Conservation (phyloP, 2,329 filamentous ascomycete genomes). For the Fusarium sacchari region DNA sequence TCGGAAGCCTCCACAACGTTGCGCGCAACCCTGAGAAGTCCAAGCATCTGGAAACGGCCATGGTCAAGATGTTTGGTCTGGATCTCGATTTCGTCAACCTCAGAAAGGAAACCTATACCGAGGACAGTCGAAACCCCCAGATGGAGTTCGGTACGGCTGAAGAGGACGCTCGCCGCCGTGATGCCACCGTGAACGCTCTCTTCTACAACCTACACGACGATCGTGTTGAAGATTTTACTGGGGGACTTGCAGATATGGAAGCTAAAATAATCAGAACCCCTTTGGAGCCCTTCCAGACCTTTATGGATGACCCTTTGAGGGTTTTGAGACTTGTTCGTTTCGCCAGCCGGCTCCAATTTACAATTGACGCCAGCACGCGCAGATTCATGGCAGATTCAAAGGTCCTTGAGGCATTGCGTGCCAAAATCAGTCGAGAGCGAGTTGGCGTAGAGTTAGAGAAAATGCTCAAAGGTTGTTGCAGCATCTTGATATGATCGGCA, state of each 20-base stretch:
- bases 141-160: slow-evolving; percentile 94
- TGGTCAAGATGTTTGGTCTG: slow-evolving; percentile 83
- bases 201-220: slow-evolving; percentile 92
- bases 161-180: slow-evolving; percentile 88
- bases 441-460: slow-evolving; percentile 90
- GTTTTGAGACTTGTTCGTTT: slow-evolving; percentile 90
- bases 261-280: slow-evolving; percentile 82
- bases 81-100: slow-evolving; percentile 96
- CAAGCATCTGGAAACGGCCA: slow-evolving; percentile 93
- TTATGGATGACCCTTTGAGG: slow-evolving; percentile 91
- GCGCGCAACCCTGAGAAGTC: slow-evolving; percentile 94
- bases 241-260: slow-evolving; percentile 79
- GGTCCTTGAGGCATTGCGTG: slow-evolving; percentile 81
- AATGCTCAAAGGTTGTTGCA: slow-evolving; percentile 75
- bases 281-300: slow-evolving; percentile 87
- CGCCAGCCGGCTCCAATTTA: slow-evolving; percentile 83
- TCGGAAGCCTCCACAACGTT: slow-evolving; percentile 86
- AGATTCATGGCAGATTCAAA: slow-evolving; percentile 78
- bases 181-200: slow-evolving; percentile 94
- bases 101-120: slow-evolving; percentile 87
- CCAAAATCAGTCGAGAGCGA: slow-evolving; percentile 93
- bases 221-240: slow-evolving; percentile 85
- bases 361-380: slow-evolving; percentile 76
- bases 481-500: neutral
- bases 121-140: slow-evolving; percentile 88